Evolutionary conservation across 306 rosid genomes (phyloP), one percentile per base, ranked within the genome.

Genomic region (Purshia tridentata): DNA sequence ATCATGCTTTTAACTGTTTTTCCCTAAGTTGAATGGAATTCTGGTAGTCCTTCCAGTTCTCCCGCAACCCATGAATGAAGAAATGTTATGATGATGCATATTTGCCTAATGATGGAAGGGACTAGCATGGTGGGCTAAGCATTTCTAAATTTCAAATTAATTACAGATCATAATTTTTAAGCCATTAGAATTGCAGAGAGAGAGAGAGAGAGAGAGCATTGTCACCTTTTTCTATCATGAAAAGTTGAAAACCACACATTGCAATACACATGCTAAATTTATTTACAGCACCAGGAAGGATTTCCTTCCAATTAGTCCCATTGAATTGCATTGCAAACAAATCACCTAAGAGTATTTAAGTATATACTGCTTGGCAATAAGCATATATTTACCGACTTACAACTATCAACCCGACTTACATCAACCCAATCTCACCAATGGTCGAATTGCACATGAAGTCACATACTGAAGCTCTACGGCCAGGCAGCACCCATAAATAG

Each of bases 281-380:
- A 49, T 76, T 64, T 82, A 85, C 90, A 85, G 5, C 46, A 58
- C 44, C 53, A 69, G 69, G 86, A 82, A 83, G 75, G 74, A 13
- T 80, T 81, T 74, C 88, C 90, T 74, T 79, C 87, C 87, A 80
- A 87, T 82, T 54, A 87, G 79, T 77, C 67, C 65, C 72, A 29
- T 53, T 13, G 64, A 41, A 72, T 60, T 69, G 74, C 69, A 78
- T 65, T 78, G 50, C 71, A 70, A 78, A 78, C 74, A 86, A 85
- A 78, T 83, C 53, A 78, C 81, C 82, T 72, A 71, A 58, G 45
- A 66, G 66, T 76, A 72, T 46, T 64, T 72, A 75, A 72, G 75
- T 72, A 83, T 87, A 72, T 67, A 9, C 60, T n/a, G 72, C 72
- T 52, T 44, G 53, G 65, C 67, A 67, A 74, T 65, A 65, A 62